These are phyloP conservation scores for Gynochthodes officinalis DNA, from an alignment of 257 asterid species.

Conservation along the genomic window DNA sequence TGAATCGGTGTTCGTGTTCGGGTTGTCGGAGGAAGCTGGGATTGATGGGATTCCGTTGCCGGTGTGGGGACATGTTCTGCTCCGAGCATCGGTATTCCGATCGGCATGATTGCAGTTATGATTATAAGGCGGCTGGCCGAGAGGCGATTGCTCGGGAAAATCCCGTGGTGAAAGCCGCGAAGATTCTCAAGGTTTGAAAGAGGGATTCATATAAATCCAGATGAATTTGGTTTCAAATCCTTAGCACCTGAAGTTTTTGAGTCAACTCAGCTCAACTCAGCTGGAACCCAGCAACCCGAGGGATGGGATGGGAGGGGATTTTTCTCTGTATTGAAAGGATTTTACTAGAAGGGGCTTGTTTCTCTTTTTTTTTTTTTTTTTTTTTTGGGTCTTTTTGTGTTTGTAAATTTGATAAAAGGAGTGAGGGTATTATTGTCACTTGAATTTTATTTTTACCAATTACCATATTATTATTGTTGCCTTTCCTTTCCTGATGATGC, in stretches of 20 bases:
- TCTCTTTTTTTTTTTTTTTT: too few relatives aligned
- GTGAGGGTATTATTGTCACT: slow-evolving; percentile 44
- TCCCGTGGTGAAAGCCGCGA: slow-evolving; percentile 74
- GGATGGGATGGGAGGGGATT: not conserved
- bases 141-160: slow-evolving; percentile 71
- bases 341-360: slow-evolving; percentile 2
- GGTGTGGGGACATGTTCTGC: slow-evolving; percentile 71
- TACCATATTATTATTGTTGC: slow-evolving; percentile 16
- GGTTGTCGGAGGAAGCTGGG: slow-evolving; percentile 69
- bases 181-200: slow-evolving; percentile 61
- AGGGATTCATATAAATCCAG: not conserved
- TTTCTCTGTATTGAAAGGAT: slow-evolving; percentile 11
- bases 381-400: too few relatives aligned
- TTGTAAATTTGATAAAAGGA: slow-evolving; percentile 36
- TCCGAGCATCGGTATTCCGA: slow-evolving; percentile 72
- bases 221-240: not conserved
- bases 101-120: slow-evolving; percentile 72
- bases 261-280: slow-evolving; percentile 14
- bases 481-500: too few relatives aligned
- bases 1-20: slow-evolving; percentile 54
- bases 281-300: not conserved
- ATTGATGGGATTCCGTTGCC: slow-evolving; percentile 66
- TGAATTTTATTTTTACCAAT: slow-evolving; percentile 20
- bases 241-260: not conserved
- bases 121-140: slow-evolving; percentile 76